Evolutionary conservation across 2,329 filamentous ascomycete genomes (phyloP), one percentile per base, ranked within the genome.

Genomic region (Dendryphion nanum): DNA sequence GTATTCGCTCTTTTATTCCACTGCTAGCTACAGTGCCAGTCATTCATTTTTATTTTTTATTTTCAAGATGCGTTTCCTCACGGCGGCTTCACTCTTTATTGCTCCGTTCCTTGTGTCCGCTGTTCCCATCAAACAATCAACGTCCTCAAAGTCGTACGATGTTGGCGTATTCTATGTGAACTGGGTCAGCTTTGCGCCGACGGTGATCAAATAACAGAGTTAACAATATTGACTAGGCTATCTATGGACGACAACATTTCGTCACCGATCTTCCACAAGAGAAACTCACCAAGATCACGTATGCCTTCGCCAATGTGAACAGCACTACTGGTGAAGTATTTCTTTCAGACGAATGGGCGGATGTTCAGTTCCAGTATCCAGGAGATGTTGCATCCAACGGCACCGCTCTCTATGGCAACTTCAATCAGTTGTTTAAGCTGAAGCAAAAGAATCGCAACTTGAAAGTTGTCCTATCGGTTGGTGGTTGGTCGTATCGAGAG

Each of bases 221-320:
- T n/a, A n/a, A n/a, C n/a, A n/a, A n/a, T n/a, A n/a, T n/a, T n/a
- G n/a, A n/a, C 28, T 23, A 75, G 88, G 87, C 86, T 47, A 91
- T 95, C 51, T 96, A 96, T 65, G 88, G 74, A 28, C 82, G 90
- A 38, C 85, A 91, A 55, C 85, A 93, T 61, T 78, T 82, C n/a
- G 89, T 90, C 0, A 85, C 94, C 59, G 82, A 95, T 59, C 77
- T 97, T 5, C 86, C 87, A 0, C 81, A 77, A 3, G 79, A 89
- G 38, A 85, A 87, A 39, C 78, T 96, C 29, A 97, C 90, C 0
- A 91, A 97, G 59, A 69, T 97, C 4, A 79, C 96, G 13, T 96
- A 96, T 55, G 77, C 90, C 13, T 97, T 97, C 68, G 91, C 88
- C 58, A 94, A 96, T 61, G 77, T 96, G 61, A 79, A 95, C 42